Evolutionary conservation across 495 filamentous ascomycete genomes (phyloP).

Genomic region (Haplographium delicatum): DNA sequence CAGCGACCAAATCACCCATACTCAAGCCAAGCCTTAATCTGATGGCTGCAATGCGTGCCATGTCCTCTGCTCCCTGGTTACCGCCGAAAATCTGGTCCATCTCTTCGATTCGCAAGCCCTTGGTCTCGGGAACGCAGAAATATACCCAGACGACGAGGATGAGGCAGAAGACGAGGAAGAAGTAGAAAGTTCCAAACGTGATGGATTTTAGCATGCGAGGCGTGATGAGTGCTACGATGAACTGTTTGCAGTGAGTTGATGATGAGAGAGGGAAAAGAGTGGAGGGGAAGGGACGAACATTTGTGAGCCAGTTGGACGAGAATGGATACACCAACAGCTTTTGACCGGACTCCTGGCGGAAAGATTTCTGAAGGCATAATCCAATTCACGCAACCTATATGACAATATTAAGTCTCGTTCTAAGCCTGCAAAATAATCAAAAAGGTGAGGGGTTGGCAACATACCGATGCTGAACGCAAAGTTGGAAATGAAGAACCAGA

Average conservation of each 20-base stretch:
- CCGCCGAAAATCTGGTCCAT: slow-evolving; percentile 62
- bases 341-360: slow-evolving; percentile 40
- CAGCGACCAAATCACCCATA: too few species aligned
- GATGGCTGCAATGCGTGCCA: slow-evolving; percentile 7
- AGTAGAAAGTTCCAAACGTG: slow-evolving; percentile 55
- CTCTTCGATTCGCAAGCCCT: slow-evolving; percentile 52
- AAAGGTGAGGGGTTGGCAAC: not conserved
- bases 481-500: slow-evolving; percentile 44
- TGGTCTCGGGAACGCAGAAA: slow-evolving; percentile 64
- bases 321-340: too few species aligned
- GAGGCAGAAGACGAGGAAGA: slow-evolving; percentile 57
- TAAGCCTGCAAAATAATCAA: not conserved
- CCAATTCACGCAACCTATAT: too few species aligned
- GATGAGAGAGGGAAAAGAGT: too few species aligned
- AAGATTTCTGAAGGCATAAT: slow-evolving; percentile 42
- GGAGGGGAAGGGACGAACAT: too few species aligned
- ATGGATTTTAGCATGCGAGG: slow-evolving; percentile 14
- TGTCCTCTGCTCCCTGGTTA: slow-evolving; percentile 8
- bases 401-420: too few species aligned
- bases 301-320: too few species aligned
- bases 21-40: slow-evolving; percentile 1
- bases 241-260: too few species aligned
- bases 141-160: slow-evolving; percentile 51
- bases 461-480: slow-evolving; percentile 32
- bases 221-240: slow-evolving; percentile 12